Conservation (phyloP, 2,329 filamentous ascomycete species). For the Trichophyton rubrum region DNA sequence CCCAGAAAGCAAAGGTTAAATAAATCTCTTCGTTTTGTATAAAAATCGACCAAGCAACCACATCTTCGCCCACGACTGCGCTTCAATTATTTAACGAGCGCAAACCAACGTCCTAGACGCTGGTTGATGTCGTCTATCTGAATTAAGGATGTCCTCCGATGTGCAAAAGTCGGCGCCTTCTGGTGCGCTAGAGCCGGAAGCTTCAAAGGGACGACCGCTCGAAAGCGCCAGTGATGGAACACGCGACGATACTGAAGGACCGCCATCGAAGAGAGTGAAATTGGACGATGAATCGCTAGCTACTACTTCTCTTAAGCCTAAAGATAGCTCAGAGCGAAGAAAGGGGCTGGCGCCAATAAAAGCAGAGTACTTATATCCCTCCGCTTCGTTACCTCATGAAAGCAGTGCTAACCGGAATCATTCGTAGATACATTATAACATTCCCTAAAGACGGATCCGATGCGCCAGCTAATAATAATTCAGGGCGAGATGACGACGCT, state of each 20-base stretch:
- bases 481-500: constrained; percentile 40
- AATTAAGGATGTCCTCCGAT: not conserved
- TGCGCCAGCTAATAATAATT: constrained; percentile 24
- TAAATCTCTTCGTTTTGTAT: not conserved
- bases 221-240: not conserved
- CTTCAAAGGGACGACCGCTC: not conserved
- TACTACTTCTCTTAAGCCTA: constrained; percentile 14
- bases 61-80: not conserved
- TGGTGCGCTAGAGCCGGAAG: not conserved
- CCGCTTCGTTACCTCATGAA: not conserved
- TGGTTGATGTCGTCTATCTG: not conserved
- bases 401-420: not conserved
- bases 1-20: not conserved
- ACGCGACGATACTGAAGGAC: constrained; percentile 6
- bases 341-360: constrained; percentile 60
- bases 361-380: constrained; percentile 46
- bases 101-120: not conserved
- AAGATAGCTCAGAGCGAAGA: constrained; percentile 23
- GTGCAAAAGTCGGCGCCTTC: not conserved
- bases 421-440: constrained; percentile 23
- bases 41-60: not conserved
- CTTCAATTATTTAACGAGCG: not conserved
- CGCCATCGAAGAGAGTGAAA: constrained; percentile 48
- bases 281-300: constrained; percentile 23
- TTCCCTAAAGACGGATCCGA: constrained; percentile 14